A percentile compares a stretch with the other conserved stretches of the same genome.
These are phyloP conservation scores for Casuarina cunninghamiana DNA, from an alignment of 306 rosid genomes.

Conservation along the genomic window DNA sequence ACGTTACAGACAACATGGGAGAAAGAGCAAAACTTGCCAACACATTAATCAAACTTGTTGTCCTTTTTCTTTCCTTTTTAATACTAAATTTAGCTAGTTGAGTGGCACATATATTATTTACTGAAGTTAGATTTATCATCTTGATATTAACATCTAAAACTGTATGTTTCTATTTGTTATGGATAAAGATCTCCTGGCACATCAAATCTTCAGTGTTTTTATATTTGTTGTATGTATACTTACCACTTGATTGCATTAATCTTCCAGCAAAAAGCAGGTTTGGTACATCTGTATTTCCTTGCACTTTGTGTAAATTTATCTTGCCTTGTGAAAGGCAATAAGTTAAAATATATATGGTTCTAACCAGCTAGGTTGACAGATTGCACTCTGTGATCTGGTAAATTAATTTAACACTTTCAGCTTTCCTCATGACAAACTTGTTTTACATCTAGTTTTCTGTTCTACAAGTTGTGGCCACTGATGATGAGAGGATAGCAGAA, in stretches of 20 bases:
- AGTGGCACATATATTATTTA: conserved; percentile 5
- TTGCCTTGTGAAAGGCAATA: neutral
- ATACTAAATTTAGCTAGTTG: too few relatives aligned
- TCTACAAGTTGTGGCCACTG: conserved; percentile 87
- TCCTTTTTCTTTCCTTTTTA: neutral
- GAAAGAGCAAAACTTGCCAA: conserved; percentile 83
- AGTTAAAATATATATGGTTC: neutral
- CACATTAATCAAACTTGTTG: conserved; percentile 85
- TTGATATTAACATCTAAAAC: neutral
- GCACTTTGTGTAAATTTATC: neutral
- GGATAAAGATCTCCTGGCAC: too few relatives aligned
- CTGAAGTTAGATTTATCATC: neutral
- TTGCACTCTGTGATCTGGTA: neutral
- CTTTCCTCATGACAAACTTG: neutral
- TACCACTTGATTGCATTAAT: too few relatives aligned
- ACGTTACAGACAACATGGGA: conserved; percentile 90
- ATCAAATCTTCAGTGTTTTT: too few relatives aligned
- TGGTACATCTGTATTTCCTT: neutral
- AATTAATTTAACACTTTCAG: neutral
- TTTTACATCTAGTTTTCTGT: conserved; percentile 19
- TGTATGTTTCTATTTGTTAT: neutral
- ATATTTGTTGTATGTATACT: too few relatives aligned
- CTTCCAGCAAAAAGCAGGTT: too few relatives aligned
- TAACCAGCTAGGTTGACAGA: neutral
- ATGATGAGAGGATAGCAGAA: conserved; percentile 77